These are phyloP conservation scores for Diplogelasinospora grovesii DNA, from an alignment of 495 filamentous ascomycete genomes.

Conservation along the genomic window DNA sequence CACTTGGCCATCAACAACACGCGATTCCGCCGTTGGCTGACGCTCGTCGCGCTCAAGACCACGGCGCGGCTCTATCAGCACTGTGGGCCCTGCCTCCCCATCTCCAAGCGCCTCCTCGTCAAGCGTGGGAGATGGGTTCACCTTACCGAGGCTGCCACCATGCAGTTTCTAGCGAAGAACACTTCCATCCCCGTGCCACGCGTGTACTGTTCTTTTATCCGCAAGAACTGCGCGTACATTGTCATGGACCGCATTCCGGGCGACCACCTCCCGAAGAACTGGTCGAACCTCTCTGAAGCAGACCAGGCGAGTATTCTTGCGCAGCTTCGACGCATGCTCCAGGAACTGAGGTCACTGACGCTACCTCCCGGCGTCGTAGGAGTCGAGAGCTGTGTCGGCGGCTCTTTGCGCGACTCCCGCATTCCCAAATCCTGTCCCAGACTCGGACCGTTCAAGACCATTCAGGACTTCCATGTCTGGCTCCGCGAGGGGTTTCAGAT, in stretches of 20 bases:
- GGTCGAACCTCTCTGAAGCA: not conserved
- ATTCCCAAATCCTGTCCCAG: not conserved
- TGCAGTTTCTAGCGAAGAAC: not conserved
- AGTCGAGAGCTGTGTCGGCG: slow-evolving; percentile 4
- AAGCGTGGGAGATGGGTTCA: too few species aligned
- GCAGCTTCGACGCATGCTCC: slow-evolving; percentile 1
- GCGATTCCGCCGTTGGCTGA: too few species aligned
- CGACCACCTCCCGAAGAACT: not conserved
- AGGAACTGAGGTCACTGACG: slow-evolving; percentile 3
- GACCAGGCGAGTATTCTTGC: not conserved
- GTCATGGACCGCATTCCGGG: slow-evolving; percentile 6
- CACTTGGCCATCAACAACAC: too few species aligned
- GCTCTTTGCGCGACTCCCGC: slow-evolving; percentile 6
- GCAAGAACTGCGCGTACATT: slow-evolving; percentile 9
- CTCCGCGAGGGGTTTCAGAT: not conserved
- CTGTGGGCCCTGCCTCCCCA: too few species aligned
- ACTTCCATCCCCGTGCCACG: slow-evolving; percentile 5
- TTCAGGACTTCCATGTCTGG: slow-evolving; percentile 8
- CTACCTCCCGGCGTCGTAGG: not conserved
- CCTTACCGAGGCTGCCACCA: slow-evolving; percentile 5
- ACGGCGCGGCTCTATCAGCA: too few species aligned
- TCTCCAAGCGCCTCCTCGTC: too few species aligned
- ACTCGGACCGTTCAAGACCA: slow-evolving; percentile 9
- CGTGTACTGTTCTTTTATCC: slow-evolving; percentile 6
- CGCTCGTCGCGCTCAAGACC: too few species aligned